phyloP scores from a whole-genome alignment of 2,329 filamentous ascomycete species.

The Claviceps sp. region DNA sequence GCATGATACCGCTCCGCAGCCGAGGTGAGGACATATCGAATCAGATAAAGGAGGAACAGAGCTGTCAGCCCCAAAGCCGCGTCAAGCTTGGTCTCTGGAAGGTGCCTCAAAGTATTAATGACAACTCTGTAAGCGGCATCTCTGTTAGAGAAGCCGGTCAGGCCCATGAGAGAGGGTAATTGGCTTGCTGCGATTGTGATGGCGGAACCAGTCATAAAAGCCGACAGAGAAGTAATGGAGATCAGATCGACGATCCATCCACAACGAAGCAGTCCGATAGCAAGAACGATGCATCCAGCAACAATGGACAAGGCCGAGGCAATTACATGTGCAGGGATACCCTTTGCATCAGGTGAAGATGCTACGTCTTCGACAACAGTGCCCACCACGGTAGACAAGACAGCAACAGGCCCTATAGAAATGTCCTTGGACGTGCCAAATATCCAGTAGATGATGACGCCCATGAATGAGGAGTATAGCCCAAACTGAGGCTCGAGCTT shows the following conservation, averaged over 20 bases:
- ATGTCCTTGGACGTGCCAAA: constrained; percentile 98
- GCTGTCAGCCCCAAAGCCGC: constrained; percentile 82
- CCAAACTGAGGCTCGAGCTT: constrained; percentile 71
- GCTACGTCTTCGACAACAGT: constrained; percentile 59
- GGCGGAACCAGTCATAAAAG: constrained; percentile 94
- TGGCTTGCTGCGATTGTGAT: constrained; percentile 81
- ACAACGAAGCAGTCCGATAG: constrained; percentile 63
- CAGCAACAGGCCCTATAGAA: constrained; percentile 90
- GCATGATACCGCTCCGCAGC: constrained; percentile 56
- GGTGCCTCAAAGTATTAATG: constrained; percentile 65
- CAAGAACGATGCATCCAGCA: constrained; percentile 60
- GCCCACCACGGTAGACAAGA: constrained; percentile 84
- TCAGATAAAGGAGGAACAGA: constrained; percentile 61
- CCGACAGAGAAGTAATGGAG: constrained; percentile 75
- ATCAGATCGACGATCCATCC: constrained; percentile 93
- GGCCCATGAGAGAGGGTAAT: constrained; percentile 68
- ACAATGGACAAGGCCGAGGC: constrained; percentile 70
- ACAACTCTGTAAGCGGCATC: constrained; percentile 70
- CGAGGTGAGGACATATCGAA: constrained; percentile 51
- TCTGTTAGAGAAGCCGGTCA: constrained; percentile 59
- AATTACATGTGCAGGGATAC: constrained; percentile 50
- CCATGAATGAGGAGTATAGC: constrained; percentile 82
- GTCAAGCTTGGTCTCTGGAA: constrained; percentile 57
- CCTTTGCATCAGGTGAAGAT: constrained; percentile 32
- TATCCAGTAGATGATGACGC: constrained; percentile 89